phyloP scores from a whole-genome alignment of 768 basidiomycete genomes.

The Lentinula detonsa region DNA sequence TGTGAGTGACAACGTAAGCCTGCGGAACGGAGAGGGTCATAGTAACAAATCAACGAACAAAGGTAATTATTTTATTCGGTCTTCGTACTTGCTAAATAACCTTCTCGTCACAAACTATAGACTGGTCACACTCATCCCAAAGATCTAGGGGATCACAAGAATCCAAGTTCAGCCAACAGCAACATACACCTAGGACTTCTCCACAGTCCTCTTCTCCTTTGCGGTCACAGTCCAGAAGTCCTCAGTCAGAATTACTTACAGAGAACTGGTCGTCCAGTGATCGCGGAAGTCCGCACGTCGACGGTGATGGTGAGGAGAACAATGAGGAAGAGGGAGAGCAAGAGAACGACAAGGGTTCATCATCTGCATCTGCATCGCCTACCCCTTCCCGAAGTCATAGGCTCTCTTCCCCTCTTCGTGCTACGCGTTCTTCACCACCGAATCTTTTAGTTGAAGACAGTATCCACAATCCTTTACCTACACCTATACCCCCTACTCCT shows the following conservation, averaged over 20 bases:
- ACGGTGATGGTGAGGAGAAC: neutral
- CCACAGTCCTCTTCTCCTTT: neutral
- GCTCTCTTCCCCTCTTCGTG: neutral
- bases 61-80: neutral
- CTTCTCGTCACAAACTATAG: neutral
- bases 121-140: neutral
- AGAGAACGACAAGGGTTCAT: neutral
- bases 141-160: neutral
- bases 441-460: too few relatives aligned
- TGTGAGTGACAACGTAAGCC: neutral
- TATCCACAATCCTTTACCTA: neutral
- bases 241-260: neutral
- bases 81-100: too few relatives aligned
- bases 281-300: neutral
- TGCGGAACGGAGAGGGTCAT: neutral
- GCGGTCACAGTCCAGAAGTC: neutral
- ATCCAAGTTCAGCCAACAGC: neutral
- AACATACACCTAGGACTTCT: neutral
- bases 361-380: neutral
- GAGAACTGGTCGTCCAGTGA: slow-evolving; percentile 1
- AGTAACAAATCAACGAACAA: neutral
- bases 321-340: neutral
- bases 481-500: neutral
- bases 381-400: neutral
- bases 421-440: neutral